Base-by-base conservation (phyloP, 179 eudicot species). In the Silene noctiflora region DNA sequence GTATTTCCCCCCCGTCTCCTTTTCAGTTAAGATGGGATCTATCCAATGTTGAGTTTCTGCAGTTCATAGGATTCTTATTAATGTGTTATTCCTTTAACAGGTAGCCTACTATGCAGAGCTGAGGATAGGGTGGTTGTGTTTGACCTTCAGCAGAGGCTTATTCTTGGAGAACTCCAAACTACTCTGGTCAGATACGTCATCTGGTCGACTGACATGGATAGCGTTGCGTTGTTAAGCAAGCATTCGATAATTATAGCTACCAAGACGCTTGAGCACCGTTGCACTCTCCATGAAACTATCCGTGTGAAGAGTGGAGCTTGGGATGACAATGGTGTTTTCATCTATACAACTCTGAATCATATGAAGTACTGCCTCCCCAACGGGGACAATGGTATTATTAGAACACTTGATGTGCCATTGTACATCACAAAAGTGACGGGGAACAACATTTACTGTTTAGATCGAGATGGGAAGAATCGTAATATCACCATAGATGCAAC, bases 151-250 rank as follows among this genome's bases (percentile, higher is more conserved):
- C 98, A 93, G 79, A 87, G 98, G 70, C 71, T 85, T 63, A 78
- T 93, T 72, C 87, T 91, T 65, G 96, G 95, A 53, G 98, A 93
- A 64, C 90, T 91, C 74, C 97, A 86, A 20, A 84, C 91, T 22
- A 79, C 96, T 62, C 86, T 87, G 77, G 86, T 91, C 31, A 87
- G 91, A 83, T 93, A 93, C 76, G 86, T 89, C 75, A 90, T 89
- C 22, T 93, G 98, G 98, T 93, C 98, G 35, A 89, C 82, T 81
- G 96, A 93, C 83, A 89, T 92, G 97, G 97, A 92, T 78, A 88
- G 80, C 81, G 91, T 92, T 75, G 97, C 97, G 25, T 86, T 93
- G 84, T 84, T 93, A 67, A 91, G 96, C 86, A 93, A 93, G 74
- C 97, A 93, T 82, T 86, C 94, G 5, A 87, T 93, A 62, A 83